Conservation (phyloP, 257 asterid species). For the Jacaranda mimosifolia region DNA sequence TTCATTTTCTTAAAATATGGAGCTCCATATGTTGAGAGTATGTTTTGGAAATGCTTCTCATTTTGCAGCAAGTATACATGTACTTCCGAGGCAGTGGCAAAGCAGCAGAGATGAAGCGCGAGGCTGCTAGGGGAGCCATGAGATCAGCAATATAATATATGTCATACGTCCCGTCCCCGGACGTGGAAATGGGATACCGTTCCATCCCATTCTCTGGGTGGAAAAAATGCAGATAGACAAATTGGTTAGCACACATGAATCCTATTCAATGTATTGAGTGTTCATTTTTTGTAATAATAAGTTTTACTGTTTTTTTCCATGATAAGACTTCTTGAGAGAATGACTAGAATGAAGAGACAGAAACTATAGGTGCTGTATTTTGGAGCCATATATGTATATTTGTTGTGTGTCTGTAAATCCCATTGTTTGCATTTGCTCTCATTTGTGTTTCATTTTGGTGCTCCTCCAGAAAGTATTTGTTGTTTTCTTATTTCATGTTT, state of each 20-base stretch:
- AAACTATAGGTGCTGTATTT: slow-evolving; percentile 10
- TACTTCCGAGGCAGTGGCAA: slow-evolving; percentile 96
- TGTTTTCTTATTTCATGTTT: background rate
- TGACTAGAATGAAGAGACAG: slow-evolving; percentile 21
- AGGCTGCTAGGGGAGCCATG: slow-evolving; percentile 68
- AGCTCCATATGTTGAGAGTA: background rate
- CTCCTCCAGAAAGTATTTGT: background rate
- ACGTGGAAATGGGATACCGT: background rate
- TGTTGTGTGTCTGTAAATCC: background rate
- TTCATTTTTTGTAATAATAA: slow-evolving; percentile 28
- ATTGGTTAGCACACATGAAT: background rate
- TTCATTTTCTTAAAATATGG: background rate
- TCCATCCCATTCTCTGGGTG: too few species aligned
- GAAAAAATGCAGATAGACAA: background rate
- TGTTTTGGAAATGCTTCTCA: background rate
- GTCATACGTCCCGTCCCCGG: background rate
- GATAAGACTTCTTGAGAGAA: too few species aligned
- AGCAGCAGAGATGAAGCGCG: slow-evolving; percentile 80
- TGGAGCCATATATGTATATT: background rate
- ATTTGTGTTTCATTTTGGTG: background rate
- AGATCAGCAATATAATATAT: slow-evolving; percentile 49
- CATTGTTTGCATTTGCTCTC: slow-evolving; percentile 5
- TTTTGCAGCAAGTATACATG: slow-evolving; percentile 86
- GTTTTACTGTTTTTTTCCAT: background rate
- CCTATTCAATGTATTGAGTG: slow-evolving; percentile 18